These are phyloP conservation scores for Eimeria tenella DNA, from an alignment of 169 alveolate genomes.

Conservation along the genomic window DNA sequence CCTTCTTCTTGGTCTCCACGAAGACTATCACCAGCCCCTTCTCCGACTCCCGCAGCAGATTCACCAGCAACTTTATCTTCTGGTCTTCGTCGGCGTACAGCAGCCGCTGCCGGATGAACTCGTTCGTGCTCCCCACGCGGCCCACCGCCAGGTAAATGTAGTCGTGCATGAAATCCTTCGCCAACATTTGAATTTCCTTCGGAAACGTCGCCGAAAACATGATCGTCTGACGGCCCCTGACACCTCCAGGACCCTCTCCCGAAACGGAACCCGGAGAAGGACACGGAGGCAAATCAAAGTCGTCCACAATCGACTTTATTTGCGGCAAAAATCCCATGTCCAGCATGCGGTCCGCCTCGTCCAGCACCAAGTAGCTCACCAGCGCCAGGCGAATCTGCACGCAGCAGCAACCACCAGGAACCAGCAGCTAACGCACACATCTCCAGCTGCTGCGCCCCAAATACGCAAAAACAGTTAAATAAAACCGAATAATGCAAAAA, in stretches of 20 bases:
- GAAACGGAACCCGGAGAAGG: constrained; percentile 32
- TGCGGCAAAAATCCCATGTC: constrained; percentile 97
- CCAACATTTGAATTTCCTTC: constrained; percentile 94
- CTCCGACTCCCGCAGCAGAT: constrained; percentile 87
- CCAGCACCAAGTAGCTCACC: constrained; percentile 92
- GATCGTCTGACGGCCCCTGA: constrained; percentile 92
- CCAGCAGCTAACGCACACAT: no score
- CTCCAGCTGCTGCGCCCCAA: no score
- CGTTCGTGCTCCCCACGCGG: constrained; percentile 95
- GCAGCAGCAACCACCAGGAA: no score
- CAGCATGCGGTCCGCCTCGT: constrained; percentile 99
- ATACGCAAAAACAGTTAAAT: not conserved
- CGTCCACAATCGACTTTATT: constrained; percentile 71
- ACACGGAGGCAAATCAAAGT: constrained; percentile 74
- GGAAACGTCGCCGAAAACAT: constrained; percentile 97
- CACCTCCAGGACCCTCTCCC: constrained; percentile 23
- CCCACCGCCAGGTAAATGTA: constrained; percentile 94
- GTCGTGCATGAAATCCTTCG: constrained; percentile 91
- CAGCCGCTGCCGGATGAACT: constrained; percentile 93
- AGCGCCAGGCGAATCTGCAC: constrained; percentile 53
- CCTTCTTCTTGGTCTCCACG: constrained; percentile 93
- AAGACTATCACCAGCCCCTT: constrained; percentile 87
- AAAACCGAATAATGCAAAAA: not conserved
- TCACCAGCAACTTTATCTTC: constrained; percentile 88
- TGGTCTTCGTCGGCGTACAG: constrained; percentile 93